Evolutionary conservation across 208 protist species (phyloP).

Genomic region (Trypanosoma brucei): DNA sequence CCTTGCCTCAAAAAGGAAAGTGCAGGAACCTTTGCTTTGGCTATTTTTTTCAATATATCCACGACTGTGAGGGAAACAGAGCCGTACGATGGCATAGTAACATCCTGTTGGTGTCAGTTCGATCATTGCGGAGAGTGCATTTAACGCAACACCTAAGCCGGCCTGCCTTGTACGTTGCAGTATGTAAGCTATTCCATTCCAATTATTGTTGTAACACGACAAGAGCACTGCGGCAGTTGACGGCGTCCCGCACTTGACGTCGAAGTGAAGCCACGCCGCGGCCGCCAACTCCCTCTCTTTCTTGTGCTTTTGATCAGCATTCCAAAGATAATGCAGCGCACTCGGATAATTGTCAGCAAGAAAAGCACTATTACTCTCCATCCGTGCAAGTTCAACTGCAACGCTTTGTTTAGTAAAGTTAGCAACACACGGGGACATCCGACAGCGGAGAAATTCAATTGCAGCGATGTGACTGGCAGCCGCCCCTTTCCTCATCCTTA

Average conservation of each 20-base stretch:
- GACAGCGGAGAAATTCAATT: slow-evolving; percentile 4
- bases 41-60: not conserved
- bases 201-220: slow-evolving; percentile 27
- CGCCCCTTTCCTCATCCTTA: slow-evolving; percentile 1
- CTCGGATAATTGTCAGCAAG: not conserved
- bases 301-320: not conserved
- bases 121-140: slow-evolving; percentile 18
- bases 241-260: slow-evolving; percentile 25
- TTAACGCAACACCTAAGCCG: slow-evolving; percentile 15
- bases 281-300: not conserved
- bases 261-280: slow-evolving; percentile 15
- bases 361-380: not conserved
- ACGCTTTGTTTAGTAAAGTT: slow-evolving; percentile 10
- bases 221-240: slow-evolving; percentile 38
- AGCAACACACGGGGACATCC: slow-evolving; percentile 11
- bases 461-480: not conserved
- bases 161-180: slow-evolving; percentile 40
- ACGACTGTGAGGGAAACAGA: not conserved
- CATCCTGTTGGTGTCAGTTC: slow-evolving; percentile 3
- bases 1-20: slow-evolving; percentile 11
- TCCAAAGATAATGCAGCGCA: slow-evolving; percentile 3
- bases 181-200: slow-evolving; percentile 23
- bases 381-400: slow-evolving; percentile 4
- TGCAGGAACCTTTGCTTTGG: not conserved
- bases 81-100: slow-evolving; percentile 23